Evolutionary conservation across 768 basidiomycete genomes (phyloP).

Genomic region (Suillus cothurnatus): DNA sequence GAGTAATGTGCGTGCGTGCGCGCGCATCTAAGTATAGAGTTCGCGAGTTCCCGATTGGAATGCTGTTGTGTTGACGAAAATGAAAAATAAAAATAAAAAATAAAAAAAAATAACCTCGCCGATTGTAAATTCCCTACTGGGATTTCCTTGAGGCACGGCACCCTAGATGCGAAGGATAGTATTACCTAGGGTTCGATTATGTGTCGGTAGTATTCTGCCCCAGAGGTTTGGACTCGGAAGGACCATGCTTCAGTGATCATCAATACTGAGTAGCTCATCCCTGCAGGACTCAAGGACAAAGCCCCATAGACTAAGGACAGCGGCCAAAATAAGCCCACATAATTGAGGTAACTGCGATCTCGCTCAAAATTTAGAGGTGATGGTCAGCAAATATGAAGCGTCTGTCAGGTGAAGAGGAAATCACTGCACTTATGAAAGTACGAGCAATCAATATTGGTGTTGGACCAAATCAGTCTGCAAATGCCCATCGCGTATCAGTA

Average conservation of each 20-base stretch:
- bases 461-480: background rate
- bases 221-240: background rate
- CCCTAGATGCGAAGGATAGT: background rate
- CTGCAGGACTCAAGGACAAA: conserved; percentile 22
- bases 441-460: background rate
- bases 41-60: background rate
- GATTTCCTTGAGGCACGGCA: background rate
- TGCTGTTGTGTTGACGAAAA: background rate
- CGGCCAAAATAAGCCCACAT: background rate
- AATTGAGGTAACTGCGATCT: background rate
- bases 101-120: background rate
- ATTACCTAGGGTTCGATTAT: background rate
- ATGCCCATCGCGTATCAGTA: background rate
- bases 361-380: too few relatives aligned
- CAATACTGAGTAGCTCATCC: background rate
- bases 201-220: background rate
- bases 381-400: too few relatives aligned
- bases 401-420: background rate
- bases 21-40: background rate
- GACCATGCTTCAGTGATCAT: background rate
- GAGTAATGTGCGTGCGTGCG: background rate
- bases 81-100: background rate
- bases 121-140: background rate
- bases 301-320: background rate
- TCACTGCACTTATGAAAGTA: background rate